These are phyloP conservation scores for Suhomyces vadensis DNA, from an alignment of 805 yeast genomes.

Conservation along the genomic window DNA sequence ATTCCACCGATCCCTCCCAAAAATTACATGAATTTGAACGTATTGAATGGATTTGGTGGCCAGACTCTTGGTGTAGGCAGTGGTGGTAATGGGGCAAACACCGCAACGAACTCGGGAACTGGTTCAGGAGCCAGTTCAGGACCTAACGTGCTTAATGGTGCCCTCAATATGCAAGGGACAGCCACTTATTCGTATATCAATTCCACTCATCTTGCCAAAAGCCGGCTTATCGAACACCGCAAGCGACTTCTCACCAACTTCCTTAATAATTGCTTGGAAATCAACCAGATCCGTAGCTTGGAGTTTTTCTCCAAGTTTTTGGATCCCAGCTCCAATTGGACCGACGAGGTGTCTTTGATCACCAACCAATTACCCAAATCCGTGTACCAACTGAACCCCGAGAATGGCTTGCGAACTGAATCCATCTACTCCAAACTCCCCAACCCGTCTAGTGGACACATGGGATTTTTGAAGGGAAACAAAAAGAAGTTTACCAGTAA, in stretches of 20 bases:
- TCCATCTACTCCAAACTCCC: constrained; percentile 37
- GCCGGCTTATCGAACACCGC: constrained; percentile 40
- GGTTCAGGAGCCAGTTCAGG: not conserved
- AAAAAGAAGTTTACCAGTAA: constrained; percentile 27
- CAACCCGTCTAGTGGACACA: constrained; percentile 28
- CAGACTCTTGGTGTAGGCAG: constrained; percentile 10
- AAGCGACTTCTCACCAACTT: constrained; percentile 70
- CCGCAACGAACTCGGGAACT: not conserved
- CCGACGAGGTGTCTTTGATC: constrained; percentile 54
- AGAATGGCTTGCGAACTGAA: constrained; percentile 42
- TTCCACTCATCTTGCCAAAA: constrained; percentile 41
- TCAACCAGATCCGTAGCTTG: constrained; percentile 55
- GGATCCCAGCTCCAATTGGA: constrained; percentile 84
- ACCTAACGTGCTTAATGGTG: not conserved
- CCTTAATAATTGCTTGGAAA: constrained; percentile 68
- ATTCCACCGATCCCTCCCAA: constrained; percentile 89
- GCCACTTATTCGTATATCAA: constrained; percentile 33
- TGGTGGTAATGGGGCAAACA: not conserved
- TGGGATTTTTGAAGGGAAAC: constrained; percentile 36
- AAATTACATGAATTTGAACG: constrained; percentile 37
- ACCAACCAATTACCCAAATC: constrained; percentile 42
- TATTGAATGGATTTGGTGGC: constrained; percentile 34
- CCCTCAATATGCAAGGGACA: not conserved
- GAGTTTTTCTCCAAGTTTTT: constrained; percentile 73
- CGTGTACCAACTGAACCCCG: constrained; percentile 45